Conservation (phyloP, 176 grass and related monocot species). For the Oryza nivara region DNA sequence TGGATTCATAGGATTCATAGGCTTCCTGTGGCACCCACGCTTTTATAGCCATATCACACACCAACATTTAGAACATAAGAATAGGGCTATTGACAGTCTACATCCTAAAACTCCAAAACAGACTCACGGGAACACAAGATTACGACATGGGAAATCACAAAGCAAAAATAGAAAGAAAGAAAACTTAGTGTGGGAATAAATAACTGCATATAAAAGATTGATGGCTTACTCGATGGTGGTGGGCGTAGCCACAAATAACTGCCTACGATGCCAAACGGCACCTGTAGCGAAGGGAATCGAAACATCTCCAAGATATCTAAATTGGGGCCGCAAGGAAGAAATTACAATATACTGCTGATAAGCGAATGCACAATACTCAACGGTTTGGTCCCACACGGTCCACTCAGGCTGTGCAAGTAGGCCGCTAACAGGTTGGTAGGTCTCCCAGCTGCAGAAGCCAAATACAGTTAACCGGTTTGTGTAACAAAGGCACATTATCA, state of each 20-base stretch:
- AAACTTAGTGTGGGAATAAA: slow-evolving; percentile 25
- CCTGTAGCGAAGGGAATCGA: slow-evolving; percentile 96
- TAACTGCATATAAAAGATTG: slow-evolving; percentile 22
- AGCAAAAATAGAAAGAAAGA: slow-evolving; percentile 1
- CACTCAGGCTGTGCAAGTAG: slow-evolving; percentile 92
- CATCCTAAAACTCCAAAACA: slow-evolving; percentile 17
- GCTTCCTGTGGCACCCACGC: slow-evolving; percentile 1
- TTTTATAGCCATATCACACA: slow-evolving; percentile 29
- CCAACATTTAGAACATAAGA: neutral
- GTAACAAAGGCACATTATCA: slow-evolving; percentile 19
- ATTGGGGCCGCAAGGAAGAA: slow-evolving; percentile 93
- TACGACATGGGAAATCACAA: neutral
- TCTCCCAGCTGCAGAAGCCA: slow-evolving; percentile 89
- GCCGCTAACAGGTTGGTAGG: slow-evolving; percentile 90
- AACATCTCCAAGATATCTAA: slow-evolving; percentile 96
- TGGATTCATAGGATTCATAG: slow-evolving; percentile 19
- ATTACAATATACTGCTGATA: slow-evolving; percentile 98
- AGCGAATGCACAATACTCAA: slow-evolving; percentile 97
- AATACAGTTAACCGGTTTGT: slow-evolving; percentile 30
- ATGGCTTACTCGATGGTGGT: slow-evolving; percentile 98
- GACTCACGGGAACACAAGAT: slow-evolving; percentile 15
- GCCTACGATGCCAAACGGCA: slow-evolving; percentile 94
- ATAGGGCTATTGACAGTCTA: slow-evolving; percentile 25
- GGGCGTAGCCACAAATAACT: slow-evolving; percentile 97
- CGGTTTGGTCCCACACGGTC: slow-evolving; percentile 97